A percentile compares a stretch with the other conserved stretches of the same genome.
Evolutionary conservation across 768 basidiomycete genomes (phyloP).

Genomic region (Russula dissimulans): DNA sequence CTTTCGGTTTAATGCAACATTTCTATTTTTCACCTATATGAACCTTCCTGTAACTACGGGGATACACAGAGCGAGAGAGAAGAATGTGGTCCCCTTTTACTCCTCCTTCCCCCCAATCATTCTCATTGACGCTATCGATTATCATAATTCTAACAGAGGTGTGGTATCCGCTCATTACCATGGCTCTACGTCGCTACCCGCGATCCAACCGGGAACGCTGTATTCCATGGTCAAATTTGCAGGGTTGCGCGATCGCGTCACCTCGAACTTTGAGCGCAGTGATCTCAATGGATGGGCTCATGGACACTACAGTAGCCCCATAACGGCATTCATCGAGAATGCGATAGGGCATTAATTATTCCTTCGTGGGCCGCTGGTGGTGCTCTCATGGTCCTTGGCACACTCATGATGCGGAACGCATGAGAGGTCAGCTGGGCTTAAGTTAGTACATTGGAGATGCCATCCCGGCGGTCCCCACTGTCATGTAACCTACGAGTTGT

Average conservation of each 20-base stretch:
- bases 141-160: constrained; percentile 46
- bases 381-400: constrained; percentile 78
- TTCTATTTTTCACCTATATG: too few relatives aligned
- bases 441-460: constrained; percentile 67
- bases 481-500: too few relatives aligned
- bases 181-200: constrained; percentile 85
- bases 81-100: too few relatives aligned
- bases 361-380: constrained; percentile 84
- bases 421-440: constrained; percentile 85
- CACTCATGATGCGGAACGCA: constrained; percentile 77
- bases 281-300: constrained; percentile 70
- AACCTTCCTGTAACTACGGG: too few relatives aligned
- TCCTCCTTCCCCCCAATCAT: too few relatives aligned
- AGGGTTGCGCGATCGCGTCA: constrained; percentile 72
- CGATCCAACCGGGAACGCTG: constrained; percentile 53
- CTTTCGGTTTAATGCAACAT: too few relatives aligned
- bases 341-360: constrained; percentile 78
- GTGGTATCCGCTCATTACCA: constrained; percentile 83
- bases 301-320: constrained; percentile 73
- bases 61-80: too few relatives aligned
- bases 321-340: constrained; percentile 76
- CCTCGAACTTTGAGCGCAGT: constrained; percentile 79
- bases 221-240: constrained; percentile 91
- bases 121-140: constrained; percentile 31
- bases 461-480: constrained; percentile 73